These are phyloP conservation scores for Crithidia expoeki DNA, from an alignment of 208 protist genomes.

Conservation along the genomic window DNA sequence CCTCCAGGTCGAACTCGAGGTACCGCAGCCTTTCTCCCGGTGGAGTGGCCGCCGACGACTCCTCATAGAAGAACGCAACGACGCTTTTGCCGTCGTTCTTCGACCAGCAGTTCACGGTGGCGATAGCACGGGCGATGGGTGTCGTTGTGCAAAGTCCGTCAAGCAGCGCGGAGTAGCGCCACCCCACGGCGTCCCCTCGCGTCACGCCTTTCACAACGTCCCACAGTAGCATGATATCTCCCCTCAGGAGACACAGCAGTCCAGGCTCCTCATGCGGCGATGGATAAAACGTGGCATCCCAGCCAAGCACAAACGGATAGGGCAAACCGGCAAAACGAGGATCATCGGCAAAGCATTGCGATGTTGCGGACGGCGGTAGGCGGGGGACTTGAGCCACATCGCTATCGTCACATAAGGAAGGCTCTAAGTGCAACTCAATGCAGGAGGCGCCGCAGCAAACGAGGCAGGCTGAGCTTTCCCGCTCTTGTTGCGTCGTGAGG, in stretches of 20 bases:
- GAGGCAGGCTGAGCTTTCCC: constrained; percentile 31
- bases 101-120: constrained; percentile 32
- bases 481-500: constrained; percentile 20
- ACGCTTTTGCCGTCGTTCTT: neutral
- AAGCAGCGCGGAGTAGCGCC: constrained; percentile 14
- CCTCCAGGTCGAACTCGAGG: constrained; percentile 23
- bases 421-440: constrained; percentile 45
- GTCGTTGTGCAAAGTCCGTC: constrained; percentile 37
- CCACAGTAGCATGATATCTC: constrained; percentile 60
- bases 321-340: constrained; percentile 58
- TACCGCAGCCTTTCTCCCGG: constrained; percentile 14
- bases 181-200: constrained; percentile 14
- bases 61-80: constrained; percentile 19
- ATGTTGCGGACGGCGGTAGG: constrained; percentile 10
- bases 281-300: constrained; percentile 74
- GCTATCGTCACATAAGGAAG: constrained; percentile 11
- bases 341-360: constrained; percentile 26
- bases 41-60: constrained; percentile 3
- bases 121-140: constrained; percentile 29
- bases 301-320: constrained; percentile 56
- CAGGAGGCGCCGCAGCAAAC: constrained; percentile 61
- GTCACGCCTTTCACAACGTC: constrained; percentile 34
- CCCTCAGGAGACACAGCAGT: constrained; percentile 55
- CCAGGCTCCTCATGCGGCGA: constrained; percentile 23
- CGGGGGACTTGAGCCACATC: constrained; percentile 23